Base-by-base conservation (phyloP, 2,329 filamentous ascomycete genomes). In the Metarhizium rileyi region DNA sequence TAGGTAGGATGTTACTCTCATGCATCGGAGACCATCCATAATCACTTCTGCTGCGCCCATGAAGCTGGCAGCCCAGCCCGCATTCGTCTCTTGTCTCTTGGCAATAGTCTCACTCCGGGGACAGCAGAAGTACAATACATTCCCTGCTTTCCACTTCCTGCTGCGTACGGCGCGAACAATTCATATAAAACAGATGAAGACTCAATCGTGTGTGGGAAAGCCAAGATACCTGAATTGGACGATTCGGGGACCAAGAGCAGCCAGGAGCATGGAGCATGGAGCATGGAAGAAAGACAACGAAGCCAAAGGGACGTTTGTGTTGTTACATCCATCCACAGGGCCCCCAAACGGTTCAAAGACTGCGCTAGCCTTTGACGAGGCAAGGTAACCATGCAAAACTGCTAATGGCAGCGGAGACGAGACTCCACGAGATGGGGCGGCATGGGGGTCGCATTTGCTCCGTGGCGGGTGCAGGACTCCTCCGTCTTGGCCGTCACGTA, bases 331-430 rank as follows among this genome's bases (percentile, higher is more conserved):
- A 47, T 47, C 35, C 20, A 25, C 38, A n/a, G 41, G 35, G 22
- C 22, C 35, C 45, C 35, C 38, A 23, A 42, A 42, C 45, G 45
- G 45, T 40, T 47, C 35, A 23, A 12, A 41, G 35, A 22, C 25
- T 33, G 35, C 45, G 35, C 35, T 47, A 38, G 45, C 45, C 25
- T 14, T 41, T 20, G 33, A 28, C 25, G 45, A 47, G 35, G 35
- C 46, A 48, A 43, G 36, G 46, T 42, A 48, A 40, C 46, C 46
- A 36, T 48, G 46, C 27, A 20, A 30, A 38, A 23, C 27, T 28
- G 45, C 26, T 20, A 35, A 20, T 30, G 36, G 26, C 36, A 48
- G 46, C 46, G 38, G 46, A 48, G 46, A 28, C 35, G 14, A 33
- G 46, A 42, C 46, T 42, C 36, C 36, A 28, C 27, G 46, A 42